A percentile compares a stretch with the other conserved stretches of the same genome.
Evolutionary conservation across 2,329 filamentous ascomycete genomes (phyloP).

Genomic region (Xylariales sp.): DNA sequence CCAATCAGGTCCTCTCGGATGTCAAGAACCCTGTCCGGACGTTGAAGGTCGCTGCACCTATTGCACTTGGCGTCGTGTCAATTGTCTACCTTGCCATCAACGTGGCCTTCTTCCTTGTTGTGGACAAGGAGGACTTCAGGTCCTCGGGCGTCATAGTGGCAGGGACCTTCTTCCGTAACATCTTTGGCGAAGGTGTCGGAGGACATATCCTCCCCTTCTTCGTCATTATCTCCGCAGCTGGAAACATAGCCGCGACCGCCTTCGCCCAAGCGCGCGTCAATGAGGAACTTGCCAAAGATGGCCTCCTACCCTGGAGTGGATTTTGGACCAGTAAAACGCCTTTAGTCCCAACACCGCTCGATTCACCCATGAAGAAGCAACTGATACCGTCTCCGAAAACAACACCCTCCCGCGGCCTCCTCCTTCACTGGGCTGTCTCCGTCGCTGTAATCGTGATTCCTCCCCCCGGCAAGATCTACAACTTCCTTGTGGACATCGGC

Average conservation of each 20-base stretch:
- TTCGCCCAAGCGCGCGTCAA: conserved; percentile 45
- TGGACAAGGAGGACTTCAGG: conserved; percentile 50
- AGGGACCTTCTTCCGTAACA: conserved; percentile 53
- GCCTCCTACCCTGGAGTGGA: conserved; percentile 37
- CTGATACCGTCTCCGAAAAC: neutral
- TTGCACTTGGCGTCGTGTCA: conserved; percentile 49
- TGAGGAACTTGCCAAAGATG: conserved; percentile 42
- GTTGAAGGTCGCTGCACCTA: conserved; percentile 50
- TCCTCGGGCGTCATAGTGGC: conserved; percentile 50
- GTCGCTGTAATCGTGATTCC: conserved; percentile 49
- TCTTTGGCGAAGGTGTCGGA: conserved; percentile 39
- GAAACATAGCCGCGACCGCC: conserved; percentile 43
- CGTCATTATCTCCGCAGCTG: conserved; percentile 41
- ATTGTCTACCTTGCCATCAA: conserved; percentile 54
- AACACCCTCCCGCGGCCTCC: conserved; percentile 31
- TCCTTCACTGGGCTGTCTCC: conserved; percentile 58
- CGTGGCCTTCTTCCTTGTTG: conserved; percentile 55
- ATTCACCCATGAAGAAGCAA: conserved; percentile 2
- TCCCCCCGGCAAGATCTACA: conserved; percentile 37
- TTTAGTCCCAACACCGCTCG: conserved; percentile 10
- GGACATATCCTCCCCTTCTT: conserved; percentile 40
- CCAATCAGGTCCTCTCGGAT: conserved; percentile 52
- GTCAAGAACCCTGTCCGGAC: conserved; percentile 54
- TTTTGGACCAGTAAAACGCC: conserved; percentile 25
- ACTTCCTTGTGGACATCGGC: conserved; percentile 33